Evolutionary conservation across 2,329 filamentous ascomycete species (phyloP).

Genomic region (Sporothrix brunneoviolacea): DNA sequence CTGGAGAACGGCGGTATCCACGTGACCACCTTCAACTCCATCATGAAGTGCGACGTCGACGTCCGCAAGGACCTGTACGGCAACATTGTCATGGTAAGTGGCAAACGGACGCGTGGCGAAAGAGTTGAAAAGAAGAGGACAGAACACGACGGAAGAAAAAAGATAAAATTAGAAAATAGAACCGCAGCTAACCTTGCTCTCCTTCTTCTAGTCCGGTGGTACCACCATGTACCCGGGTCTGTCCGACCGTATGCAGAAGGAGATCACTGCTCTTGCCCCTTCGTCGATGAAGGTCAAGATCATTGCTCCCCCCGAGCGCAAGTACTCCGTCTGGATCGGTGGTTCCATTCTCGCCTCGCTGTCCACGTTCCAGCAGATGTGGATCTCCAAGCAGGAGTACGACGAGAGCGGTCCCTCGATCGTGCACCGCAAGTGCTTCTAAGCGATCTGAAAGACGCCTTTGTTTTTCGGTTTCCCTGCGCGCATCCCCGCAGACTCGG

Average conservation of each 20-base stretch:
- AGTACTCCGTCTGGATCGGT: conserved; percentile 99
- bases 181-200: conserved; percentile 25
- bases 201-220: conserved; percentile 78
- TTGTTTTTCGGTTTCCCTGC: conserved; percentile 7
- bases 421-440: conserved; percentile 99
- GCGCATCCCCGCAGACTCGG: conserved; percentile 35
- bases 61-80: conserved; percentile 99
- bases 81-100: conserved; percentile 99
- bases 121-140: background rate
- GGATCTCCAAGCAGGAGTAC: conserved; percentile 99
- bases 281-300: conserved; percentile 99
- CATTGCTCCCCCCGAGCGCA: conserved; percentile 98
- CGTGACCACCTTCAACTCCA: conserved; percentile 99
- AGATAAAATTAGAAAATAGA: background rate
- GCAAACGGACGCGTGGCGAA: background rate
- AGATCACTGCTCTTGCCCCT: conserved; percentile 97
- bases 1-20: conserved; percentile 98
- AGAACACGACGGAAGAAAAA: background rate
- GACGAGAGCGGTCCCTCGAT: conserved; percentile 99
- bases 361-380: conserved; percentile 99
- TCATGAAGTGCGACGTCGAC: conserved; percentile 99
- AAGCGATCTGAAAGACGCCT: conserved; percentile 42
- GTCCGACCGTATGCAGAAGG: conserved; percentile 99
- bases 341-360: conserved; percentile 99
- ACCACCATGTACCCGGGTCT: conserved; percentile 99